A percentile compares a stretch with the other conserved stretches of the same genome.
Conservation (phyloP, 2,329 filamentous ascomycete genomes). For the Fusarium xyrophilum region DNA sequence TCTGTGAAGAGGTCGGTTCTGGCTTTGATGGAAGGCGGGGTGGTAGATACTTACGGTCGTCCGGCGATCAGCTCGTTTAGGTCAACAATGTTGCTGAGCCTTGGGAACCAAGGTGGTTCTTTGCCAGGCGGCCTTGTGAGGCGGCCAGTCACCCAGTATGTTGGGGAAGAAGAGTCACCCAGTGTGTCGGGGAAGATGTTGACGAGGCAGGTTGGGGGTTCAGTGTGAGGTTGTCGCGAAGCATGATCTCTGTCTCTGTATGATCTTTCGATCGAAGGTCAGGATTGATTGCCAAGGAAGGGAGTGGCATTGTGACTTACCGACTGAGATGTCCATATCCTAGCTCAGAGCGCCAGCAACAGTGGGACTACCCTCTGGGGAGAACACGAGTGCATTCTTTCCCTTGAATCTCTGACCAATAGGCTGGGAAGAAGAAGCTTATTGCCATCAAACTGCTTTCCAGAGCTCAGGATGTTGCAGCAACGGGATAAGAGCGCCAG, state of each 20-base stretch:
- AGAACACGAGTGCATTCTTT: background rate
- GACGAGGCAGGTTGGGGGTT: background rate
- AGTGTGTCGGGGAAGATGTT: background rate
- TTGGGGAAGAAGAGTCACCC: background rate
- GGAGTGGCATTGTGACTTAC: constrained; percentile 53
- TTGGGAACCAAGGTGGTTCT: background rate
- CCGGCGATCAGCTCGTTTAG: constrained; percentile 47
- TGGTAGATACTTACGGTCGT: constrained; percentile 66
- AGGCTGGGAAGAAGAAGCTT: background rate
- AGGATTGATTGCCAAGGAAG: background rate
- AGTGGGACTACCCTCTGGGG: background rate
- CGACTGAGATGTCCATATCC: background rate
- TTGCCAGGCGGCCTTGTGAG: background rate
- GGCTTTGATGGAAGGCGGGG: background rate
- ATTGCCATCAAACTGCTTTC: too few relatives aligned
- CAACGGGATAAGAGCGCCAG: too few relatives aligned
- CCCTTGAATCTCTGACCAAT: background rate
- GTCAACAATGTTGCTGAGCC: background rate
- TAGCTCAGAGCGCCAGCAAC: background rate
- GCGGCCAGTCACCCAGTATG: background rate
- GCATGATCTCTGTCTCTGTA: too few relatives aligned
- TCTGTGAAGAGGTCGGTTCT: background rate
- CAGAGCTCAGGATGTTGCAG: too few relatives aligned
- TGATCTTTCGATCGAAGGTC: too few relatives aligned
- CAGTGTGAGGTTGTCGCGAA: background rate